A percentile compares a stretch with the other conserved stretches of the same genome.
Conservation (phyloP, 1,139 yeast genomes). For the Hanseniaspora sp. region DNA sequence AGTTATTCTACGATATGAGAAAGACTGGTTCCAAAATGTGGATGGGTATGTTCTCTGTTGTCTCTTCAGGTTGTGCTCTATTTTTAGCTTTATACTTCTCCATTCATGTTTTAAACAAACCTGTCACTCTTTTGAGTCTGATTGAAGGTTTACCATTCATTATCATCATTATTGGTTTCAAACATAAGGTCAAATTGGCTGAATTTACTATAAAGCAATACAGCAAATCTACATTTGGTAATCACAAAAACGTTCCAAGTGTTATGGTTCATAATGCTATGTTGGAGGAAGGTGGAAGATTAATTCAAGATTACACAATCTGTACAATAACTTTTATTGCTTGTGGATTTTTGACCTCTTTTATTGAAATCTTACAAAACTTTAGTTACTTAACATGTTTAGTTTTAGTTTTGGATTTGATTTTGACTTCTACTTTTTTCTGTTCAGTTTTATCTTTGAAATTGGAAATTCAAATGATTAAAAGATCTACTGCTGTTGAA, state of each 20-base stretch:
- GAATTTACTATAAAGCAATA: constrained; percentile 33
- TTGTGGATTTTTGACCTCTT: constrained; percentile 58
- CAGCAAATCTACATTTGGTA: constrained; percentile 26
- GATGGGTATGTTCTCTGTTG: constrained; percentile 73
- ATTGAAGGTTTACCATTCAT: constrained; percentile 91
- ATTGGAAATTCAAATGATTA: constrained; percentile 80
- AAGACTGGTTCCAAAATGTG: constrained; percentile 75
- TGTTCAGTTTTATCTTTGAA: constrained; percentile 79
- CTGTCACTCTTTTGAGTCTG: constrained; percentile 62
- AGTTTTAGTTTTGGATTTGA: constrained; percentile 60
- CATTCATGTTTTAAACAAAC: constrained; percentile 36
- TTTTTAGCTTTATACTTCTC: constrained; percentile 69
- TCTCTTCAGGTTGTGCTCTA: constrained; percentile 78
- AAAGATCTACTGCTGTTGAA: constrained; percentile 69
- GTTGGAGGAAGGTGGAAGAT: constrained; percentile 52
- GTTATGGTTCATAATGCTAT: constrained; percentile 47
- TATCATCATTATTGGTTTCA: constrained; percentile 87
- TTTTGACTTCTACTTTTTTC: constrained; percentile 71
- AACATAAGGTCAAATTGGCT: constrained; percentile 71
- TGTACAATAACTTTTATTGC: constrained; percentile 64
- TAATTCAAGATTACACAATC: constrained; percentile 68
- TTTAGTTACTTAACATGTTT: constrained; percentile 72
- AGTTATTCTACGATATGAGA: constrained; percentile 72
- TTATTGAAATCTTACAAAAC: constrained; percentile 64
- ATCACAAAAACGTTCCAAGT: constrained; percentile 28